These are phyloP conservation scores for Bipolaris sorokiniana DNA, from an alignment of 2,329 filamentous ascomycete species.

Conservation along the genomic window DNA sequence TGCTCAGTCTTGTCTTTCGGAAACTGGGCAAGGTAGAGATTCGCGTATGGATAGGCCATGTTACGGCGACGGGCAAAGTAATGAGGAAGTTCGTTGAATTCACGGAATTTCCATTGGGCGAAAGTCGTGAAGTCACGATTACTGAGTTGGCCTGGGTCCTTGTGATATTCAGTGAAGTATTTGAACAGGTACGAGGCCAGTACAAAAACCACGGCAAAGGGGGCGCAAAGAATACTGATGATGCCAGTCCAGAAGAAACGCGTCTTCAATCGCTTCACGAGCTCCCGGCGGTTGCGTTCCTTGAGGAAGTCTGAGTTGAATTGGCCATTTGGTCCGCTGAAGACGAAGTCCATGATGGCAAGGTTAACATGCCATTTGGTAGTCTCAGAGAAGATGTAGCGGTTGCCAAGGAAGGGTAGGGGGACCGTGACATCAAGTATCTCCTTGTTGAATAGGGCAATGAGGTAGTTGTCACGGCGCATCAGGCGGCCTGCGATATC, in stretches of 20 bases:
- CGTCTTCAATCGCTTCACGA: constrained; percentile 78
- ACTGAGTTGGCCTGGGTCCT: constrained; percentile 86
- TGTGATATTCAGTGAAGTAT: constrained; percentile 97
- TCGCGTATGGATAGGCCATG: constrained; percentile 94
- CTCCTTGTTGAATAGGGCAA: constrained; percentile 97
- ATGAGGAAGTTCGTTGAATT: constrained; percentile 96
- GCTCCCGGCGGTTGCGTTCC: constrained; percentile 75
- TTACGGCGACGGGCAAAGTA: constrained; percentile 88
- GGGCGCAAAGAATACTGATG: constrained; percentile 84
- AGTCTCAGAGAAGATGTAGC: constrained; percentile 85
- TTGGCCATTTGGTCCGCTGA: constrained; percentile 80
- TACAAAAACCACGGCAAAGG: constrained; percentile 85
- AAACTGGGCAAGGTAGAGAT: constrained; percentile 92
- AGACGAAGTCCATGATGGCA: constrained; percentile 91
- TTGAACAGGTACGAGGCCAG: constrained; percentile 90
- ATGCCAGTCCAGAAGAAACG: constrained; percentile 83
- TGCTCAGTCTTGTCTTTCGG: constrained; percentile 94
- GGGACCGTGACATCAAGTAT: constrained; percentile 85
- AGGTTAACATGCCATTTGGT: constrained; percentile 92
- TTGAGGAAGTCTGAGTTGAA: constrained; percentile 86
- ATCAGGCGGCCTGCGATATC: constrained; percentile 97
- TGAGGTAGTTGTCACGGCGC: constrained; percentile 95
- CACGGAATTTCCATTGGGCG: constrained; percentile 96
- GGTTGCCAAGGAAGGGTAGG: constrained; percentile 78
- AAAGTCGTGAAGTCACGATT: constrained; percentile 89